Conservation (phyloP, 768 basidiomycete genomes). For the Termitomyces sp. region DNA sequence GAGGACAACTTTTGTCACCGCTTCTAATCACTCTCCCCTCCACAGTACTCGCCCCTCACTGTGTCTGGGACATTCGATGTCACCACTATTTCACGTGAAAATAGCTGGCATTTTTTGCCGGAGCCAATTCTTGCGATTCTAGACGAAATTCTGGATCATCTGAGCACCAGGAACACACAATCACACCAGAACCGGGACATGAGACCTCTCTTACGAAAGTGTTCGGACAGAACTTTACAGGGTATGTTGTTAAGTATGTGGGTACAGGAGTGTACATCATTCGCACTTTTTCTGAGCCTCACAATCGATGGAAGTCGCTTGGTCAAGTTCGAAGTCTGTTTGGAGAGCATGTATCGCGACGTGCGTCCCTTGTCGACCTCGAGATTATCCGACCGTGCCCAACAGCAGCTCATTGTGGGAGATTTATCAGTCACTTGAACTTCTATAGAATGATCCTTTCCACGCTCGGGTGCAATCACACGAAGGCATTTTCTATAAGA, state of each 20-base stretch:
- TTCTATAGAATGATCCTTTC: neutral
- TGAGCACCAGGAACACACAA: slow-evolving; percentile 1
- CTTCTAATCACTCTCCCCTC: neutral
- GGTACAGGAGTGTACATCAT: neutral
- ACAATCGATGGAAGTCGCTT: neutral
- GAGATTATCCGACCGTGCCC: neutral
- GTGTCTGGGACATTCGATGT: neutral
- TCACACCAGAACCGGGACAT: slow-evolving; percentile 8
- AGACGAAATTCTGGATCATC: slow-evolving; percentile 2
- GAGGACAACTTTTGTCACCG: neutral
- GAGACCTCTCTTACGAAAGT: neutral
- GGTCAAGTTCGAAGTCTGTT: neutral
- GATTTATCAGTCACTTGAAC: neutral
- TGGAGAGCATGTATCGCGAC: neutral
- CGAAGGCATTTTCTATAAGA: neutral
- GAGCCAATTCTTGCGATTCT: neutral
- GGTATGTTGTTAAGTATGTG: too few relatives aligned
- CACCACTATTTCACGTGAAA: slow-evolving; percentile 5
- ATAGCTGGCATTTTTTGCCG: neutral
- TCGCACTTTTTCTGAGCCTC: neutral
- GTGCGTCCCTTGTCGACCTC: neutral
- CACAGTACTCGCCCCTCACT: neutral
- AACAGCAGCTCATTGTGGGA: neutral
- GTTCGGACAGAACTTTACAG: neutral
- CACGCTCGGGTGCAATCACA: slow-evolving; percentile 5